Base-by-base conservation (phyloP, 2,329 filamentous ascomycete species). In the Pestalotiopsis sp. region DNA sequence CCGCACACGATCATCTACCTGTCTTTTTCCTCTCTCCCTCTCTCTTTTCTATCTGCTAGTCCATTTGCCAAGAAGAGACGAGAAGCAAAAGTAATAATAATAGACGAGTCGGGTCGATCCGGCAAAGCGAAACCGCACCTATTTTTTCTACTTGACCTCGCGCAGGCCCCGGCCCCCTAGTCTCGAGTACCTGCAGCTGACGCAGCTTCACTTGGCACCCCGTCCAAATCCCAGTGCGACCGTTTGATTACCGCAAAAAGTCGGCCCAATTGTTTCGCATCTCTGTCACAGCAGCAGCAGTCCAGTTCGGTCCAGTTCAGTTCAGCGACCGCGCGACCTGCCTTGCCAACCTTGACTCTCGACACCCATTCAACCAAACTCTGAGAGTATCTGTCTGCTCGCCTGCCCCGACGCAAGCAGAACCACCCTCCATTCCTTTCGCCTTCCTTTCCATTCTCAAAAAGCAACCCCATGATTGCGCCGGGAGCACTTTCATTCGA, bases 241-340 rank as follows among this genome's bases (percentile, higher is more conserved):
- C 63, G 63, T 66, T 66, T 66, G 63, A 66, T 66, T 66, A 66
- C 63, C 63, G 27, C 59, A 23, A 65, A 62, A 65, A 45, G 39
- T 45, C 38, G 62, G 41, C 27, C 62, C 62, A 36, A 9, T 49
- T 52, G 62, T 65, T 65, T 65, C 62, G 62, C 62, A 65, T 65
- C 27, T 27, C 25, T 27, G n/a, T 60, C n/a, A n/a, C 57, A 60
- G 56, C 20, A 60, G 56, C 20, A 23, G 23, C 23, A 23, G 23
- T 23, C 23, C 23, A 36, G 31, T n/a, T n/a, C n/a, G n/a, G n/a
- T 9, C 7, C 31, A 36, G 31, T 31, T 31, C 27, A 31, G 27
- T 31, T 7, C 27, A 31, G 6, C 27, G 27, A 31, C 27, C 27
- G 27, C 20, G 20, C 56, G 12, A 23, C 14, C 25, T 58, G n/a